Evolutionary conservation across 2,329 filamentous ascomycete species (phyloP).

Genomic region (Hirsutella minnesotensis): DNA sequence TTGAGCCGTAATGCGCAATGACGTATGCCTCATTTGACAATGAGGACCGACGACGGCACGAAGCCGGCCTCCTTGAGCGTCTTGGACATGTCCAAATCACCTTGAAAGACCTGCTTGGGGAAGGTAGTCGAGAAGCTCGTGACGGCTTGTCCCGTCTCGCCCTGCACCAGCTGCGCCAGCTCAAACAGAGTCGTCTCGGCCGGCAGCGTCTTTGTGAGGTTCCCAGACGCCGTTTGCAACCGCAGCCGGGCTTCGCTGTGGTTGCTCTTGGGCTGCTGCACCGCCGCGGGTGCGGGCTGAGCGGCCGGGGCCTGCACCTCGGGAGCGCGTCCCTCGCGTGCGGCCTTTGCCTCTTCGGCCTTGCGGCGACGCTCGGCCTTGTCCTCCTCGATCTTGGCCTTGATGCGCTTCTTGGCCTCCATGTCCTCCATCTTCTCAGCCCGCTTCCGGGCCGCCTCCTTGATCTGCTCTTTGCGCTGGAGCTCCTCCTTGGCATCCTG

Average conservation of each 20-base stretch:
- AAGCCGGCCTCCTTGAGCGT: conserved; percentile 87
- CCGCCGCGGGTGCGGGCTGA: conserved; percentile 33
- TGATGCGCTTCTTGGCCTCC: conserved; percentile 78
- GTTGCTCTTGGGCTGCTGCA: conserved; percentile 49
- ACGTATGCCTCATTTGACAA: conserved; percentile 44
- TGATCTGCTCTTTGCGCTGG: conserved; percentile 77
- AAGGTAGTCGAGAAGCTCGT: conserved; percentile 77
- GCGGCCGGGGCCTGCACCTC: conserved; percentile 22
- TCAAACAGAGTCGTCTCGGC: conserved; percentile 90
- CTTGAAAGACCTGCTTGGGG: conserved; percentile 69
- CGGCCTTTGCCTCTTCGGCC: conserved; percentile 74
- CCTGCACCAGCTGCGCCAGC: conserved; percentile 63
- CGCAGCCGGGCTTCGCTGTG: conserved; percentile 74
- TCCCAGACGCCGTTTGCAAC: conserved; percentile 62
- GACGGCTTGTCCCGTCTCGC: conserved; percentile 59
- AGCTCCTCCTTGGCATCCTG: conserved; percentile 88
- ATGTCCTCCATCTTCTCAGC: conserved; percentile 78
- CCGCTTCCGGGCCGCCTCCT: conserved; percentile 77
- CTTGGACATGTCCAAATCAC: conserved; percentile 65
- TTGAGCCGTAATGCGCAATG: too few relatives aligned
- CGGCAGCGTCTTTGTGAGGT: conserved; percentile 75
- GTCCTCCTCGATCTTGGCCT: conserved; percentile 89
- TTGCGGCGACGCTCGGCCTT: conserved; percentile 81
- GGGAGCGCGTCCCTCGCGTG: conserved; percentile 59
- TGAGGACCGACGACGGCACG: conserved; percentile 80